These are phyloP conservation scores for Ceratobasidium sp. DNA, from an alignment of 1,284 basidiomycete genomes.

Conservation along the genomic window DNA sequence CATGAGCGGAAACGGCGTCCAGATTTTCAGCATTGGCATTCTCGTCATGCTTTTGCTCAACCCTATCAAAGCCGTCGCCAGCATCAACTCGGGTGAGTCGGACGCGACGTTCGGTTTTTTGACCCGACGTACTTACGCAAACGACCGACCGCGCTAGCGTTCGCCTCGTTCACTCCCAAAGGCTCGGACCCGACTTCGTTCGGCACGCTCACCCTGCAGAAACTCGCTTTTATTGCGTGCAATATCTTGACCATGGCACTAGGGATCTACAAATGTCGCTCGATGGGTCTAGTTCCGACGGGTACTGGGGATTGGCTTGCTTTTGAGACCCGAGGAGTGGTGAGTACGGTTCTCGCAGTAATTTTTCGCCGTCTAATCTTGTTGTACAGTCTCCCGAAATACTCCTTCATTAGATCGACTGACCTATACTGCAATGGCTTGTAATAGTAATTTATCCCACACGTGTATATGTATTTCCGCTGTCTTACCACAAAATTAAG, in stretches of 20 bases:
- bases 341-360: constrained; percentile 57
- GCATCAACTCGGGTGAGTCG: constrained; percentile 76
- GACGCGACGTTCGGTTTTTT: neutral
- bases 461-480: too few relatives aligned
- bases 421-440: neutral
- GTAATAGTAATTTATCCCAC: neutral
- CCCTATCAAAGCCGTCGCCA: constrained; percentile 81
- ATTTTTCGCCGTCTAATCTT: neutral
- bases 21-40: constrained; percentile 94
- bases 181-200: constrained; percentile 55
- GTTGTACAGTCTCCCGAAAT: constrained; percentile 15
- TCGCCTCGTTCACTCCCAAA: constrained; percentile 56
- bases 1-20: constrained; percentile 92
- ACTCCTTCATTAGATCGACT: constrained; percentile 11
- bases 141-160: constrained; percentile 33
- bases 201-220: constrained; percentile 51
- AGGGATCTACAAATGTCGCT: constrained; percentile 89
- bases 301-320: constrained; percentile 93
- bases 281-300: constrained; percentile 88
- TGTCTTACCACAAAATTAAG: too few relatives aligned
- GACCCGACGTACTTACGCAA: neutral
- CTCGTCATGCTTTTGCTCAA: constrained; percentile 87
- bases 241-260: constrained; percentile 79
- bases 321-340: constrained; percentile 81
- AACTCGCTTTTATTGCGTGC: constrained; percentile 73